Evolutionary conservation across 2,329 filamentous ascomycete genomes (phyloP).

Genomic region (Aspergillus nomiae): DNA sequence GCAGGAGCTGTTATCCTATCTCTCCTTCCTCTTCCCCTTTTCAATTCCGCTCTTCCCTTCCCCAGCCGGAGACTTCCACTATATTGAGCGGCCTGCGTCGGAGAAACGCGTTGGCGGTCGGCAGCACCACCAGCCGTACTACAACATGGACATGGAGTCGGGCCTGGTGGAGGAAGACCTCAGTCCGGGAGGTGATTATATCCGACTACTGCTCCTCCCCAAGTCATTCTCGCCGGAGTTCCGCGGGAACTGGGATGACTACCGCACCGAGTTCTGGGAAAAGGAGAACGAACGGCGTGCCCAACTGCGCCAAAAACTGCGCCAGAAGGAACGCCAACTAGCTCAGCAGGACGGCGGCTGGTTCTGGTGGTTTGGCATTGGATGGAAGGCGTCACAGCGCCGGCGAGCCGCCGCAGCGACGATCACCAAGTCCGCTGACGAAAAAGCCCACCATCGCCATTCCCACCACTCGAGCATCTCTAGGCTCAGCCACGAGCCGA

Average conservation of each 20-base stretch:
- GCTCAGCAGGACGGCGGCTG: conserved; percentile 70
- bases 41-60: conserved; percentile 65
- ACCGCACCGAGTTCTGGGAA: conserved; percentile 94
- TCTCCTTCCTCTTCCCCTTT: conserved; percentile 77
- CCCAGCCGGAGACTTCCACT: conserved; percentile 71
- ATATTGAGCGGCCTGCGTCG: conserved; percentile 63
- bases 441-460: conserved; percentile 33
- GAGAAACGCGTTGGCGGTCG: conserved; percentile 42
- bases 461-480: conserved; percentile 31
- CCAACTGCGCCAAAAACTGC: conserved; percentile 69
- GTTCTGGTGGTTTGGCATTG: conserved; percentile 81
- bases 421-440: conserved; percentile 29
- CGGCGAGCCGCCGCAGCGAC: conserved; percentile 33
- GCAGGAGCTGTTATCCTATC: conserved; percentile 71
- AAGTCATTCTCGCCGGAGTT: conserved; percentile 96
- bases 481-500: conserved; percentile 32
- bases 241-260: conserved; percentile 95
- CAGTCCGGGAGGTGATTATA: conserved; percentile 83
- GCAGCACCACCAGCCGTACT: conserved; percentile 36
- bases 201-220: conserved; percentile 85
- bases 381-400: conserved; percentile 36
- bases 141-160: conserved; percentile 65
- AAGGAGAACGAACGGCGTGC: conserved; percentile 88
- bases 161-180: conserved; percentile 81
- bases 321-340: conserved; percentile 67